Evolutionary conservation across 73 alveolate genomes (phyloP).

Genomic region (Loxodes magnus): DNA sequence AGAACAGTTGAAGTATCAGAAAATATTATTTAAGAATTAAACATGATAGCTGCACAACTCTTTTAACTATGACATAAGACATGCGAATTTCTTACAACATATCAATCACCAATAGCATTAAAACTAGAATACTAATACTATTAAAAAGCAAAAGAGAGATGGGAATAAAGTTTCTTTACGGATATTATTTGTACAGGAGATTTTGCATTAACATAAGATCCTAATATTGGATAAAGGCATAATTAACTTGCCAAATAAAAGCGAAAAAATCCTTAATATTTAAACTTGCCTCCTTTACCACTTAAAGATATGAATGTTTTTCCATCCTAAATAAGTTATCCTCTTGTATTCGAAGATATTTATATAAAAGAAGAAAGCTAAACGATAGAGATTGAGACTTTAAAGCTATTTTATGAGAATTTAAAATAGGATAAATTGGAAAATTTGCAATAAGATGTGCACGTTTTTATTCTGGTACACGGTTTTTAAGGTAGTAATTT

Average conservation of each 20-base stretch:
- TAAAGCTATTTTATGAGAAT: constrained; percentile 3
- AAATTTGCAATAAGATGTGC: too few species aligned
- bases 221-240: constrained; percentile 23
- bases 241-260: constrained; percentile 27
- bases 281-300: constrained; percentile 23
- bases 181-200: constrained; percentile 32
- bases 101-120: too few species aligned
- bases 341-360: constrained; percentile 57
- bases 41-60: constrained; percentile 8
- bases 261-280: constrained; percentile 27
- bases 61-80: constrained; percentile 12
- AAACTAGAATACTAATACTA: constrained; percentile 14
- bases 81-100: constrained; percentile 1
- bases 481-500: constrained; percentile 95
- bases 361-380: constrained; percentile 23
- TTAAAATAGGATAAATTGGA: neutral
- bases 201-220: constrained; percentile 37
- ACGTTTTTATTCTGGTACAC: constrained; percentile 88
- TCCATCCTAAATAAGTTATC: constrained; percentile 45
- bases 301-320: constrained; percentile 39
- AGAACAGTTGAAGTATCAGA: too few species aligned
- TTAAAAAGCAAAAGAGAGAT: constrained; percentile 33
- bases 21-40: too few species aligned
- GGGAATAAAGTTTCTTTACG: constrained; percentile 57
- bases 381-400: constrained; percentile 13